Evolutionary conservation across 2,329 filamentous ascomycete species (phyloP).

Genomic region (Blastomyces gilchristii): DNA sequence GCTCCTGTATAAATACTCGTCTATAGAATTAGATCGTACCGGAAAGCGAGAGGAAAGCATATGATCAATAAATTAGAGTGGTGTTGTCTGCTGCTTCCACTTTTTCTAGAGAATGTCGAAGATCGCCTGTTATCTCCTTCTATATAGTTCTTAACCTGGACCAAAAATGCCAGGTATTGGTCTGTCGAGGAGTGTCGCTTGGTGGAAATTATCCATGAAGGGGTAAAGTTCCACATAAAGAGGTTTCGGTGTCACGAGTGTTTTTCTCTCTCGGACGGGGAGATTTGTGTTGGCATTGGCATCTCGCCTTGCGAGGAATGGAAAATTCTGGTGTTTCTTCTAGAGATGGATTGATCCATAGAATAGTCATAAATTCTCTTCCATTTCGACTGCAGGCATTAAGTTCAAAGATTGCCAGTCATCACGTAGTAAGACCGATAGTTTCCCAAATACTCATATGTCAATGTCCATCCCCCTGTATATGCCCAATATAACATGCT

Average conservation of each 20-base stretch:
- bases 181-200: not conserved
- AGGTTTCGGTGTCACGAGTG: not conserved
- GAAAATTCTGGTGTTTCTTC: not conserved
- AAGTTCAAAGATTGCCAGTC: too few species aligned
- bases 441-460: not conserved
- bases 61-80: not conserved
- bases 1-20: not conserved
- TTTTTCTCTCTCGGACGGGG: not conserved
- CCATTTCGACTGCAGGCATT: not conserved
- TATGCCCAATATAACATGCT: not conserved
- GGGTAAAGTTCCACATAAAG: not conserved
- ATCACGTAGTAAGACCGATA: not conserved
- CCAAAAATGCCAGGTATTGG: not conserved
- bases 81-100: not conserved
- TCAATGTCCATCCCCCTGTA: not conserved
- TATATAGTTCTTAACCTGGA: not conserved
- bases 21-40: not conserved
- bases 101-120: not conserved
- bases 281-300: not conserved
- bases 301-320: not conserved
- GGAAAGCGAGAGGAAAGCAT: not conserved
- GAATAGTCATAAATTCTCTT: not conserved
- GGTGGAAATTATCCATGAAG: not conserved
- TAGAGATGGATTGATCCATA: not conserved
- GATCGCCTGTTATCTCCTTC: not conserved